A percentile compares a stretch with the other conserved stretches of the same genome.
Conservation (phyloP, 192 early-diverging fungal genomes). For the Chytriomyces hyalinus region DNA sequence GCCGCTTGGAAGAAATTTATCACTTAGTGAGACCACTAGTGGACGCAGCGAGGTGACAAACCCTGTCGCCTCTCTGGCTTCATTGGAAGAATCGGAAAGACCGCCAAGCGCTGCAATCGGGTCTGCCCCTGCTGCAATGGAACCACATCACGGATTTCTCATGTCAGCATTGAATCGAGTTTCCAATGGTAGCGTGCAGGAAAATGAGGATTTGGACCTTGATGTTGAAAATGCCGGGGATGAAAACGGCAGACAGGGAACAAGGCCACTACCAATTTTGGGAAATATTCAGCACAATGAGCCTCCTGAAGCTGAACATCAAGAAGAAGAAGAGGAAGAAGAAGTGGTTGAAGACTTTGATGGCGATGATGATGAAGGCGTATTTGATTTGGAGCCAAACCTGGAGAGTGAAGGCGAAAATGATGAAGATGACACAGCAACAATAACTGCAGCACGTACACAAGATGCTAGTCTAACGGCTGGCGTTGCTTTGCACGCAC, state of each 20-base stretch:
- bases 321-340: background rate
- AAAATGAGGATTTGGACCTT: background rate
- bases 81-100: background rate
- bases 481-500: too few species aligned
- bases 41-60: background rate
- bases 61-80: background rate
- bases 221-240: background rate
- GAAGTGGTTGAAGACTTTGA: background rate
- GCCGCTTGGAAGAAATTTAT: background rate
- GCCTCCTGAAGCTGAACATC: background rate
- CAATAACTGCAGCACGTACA: too few species aligned
- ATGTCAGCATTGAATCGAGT: background rate
- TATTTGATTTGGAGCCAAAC: background rate
- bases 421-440: too few species aligned
- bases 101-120: background rate
- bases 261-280: too few species aligned
- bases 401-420: too few species aligned
- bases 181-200: background rate
- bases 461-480: too few species aligned
- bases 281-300: too few species aligned
- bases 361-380: background rate
- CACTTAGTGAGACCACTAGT: background rate
- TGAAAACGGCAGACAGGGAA: too few species aligned
- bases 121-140: background rate
- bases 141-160: background rate